These are phyloP conservation scores for Stenogyne calaminthoides DNA, from an alignment of 305 asterid genomes.

Conservation along the genomic window DNA sequence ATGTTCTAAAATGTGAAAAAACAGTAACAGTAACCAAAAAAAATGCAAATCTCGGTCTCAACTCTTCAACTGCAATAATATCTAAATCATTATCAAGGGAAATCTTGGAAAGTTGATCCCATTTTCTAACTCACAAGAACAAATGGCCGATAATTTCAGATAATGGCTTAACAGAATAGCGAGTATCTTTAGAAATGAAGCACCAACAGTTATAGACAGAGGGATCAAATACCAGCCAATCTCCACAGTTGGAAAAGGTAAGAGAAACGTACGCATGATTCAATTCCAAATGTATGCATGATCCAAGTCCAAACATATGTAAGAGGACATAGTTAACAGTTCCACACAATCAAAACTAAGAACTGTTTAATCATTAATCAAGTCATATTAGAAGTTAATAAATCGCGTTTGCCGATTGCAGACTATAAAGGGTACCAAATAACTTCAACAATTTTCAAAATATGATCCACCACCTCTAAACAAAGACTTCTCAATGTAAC, in stretches of 20 bases:
- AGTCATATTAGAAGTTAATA: not conserved
- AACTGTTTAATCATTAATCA: not conserved
- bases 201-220: not conserved
- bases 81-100: not conserved
- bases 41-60: not conserved
- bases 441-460: slow-evolving; percentile 15
- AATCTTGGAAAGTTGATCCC: not conserved
- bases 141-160: not conserved
- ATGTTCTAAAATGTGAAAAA: not conserved
- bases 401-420: not conserved
- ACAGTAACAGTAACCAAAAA: slow-evolving; percentile 11
- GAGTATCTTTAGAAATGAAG: slow-evolving; percentile 14
- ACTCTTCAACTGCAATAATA: not conserved
- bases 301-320: not conserved
- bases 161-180: not conserved
- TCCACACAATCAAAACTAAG: slow-evolving; percentile 3
- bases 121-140: not conserved
- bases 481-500: not conserved
- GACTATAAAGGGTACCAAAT: not conserved
- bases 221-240: slow-evolving; percentile 2
- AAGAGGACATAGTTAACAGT: not conserved
- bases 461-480: slow-evolving; percentile 15
- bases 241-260: not conserved
- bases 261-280: not conserved
- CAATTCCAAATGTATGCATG: not conserved